Conservation (phyloP, 345 rosid species). For the Brassica nigra region DNA sequence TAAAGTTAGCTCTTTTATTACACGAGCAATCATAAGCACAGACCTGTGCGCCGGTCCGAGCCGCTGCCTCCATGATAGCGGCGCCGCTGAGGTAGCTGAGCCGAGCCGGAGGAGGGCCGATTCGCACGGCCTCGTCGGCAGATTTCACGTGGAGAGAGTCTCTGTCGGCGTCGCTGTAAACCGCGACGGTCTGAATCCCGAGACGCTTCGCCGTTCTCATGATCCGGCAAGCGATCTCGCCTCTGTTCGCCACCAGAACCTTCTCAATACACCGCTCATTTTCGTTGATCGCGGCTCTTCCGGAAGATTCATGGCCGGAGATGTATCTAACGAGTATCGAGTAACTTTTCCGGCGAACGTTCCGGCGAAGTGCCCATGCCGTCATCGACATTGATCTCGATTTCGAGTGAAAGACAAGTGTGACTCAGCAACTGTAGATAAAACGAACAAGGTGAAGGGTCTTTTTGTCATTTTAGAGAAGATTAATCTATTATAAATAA, state of each 20-base stretch:
- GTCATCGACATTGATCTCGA: conserved; percentile 54
- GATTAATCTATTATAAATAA: neutral
- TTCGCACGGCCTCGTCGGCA: conserved; percentile 78
- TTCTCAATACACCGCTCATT: conserved; percentile 60
- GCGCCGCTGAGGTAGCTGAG: conserved; percentile 69
- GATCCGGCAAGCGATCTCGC: conserved; percentile 86
- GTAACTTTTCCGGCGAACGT: conserved; percentile 36
- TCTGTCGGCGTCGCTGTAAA: conserved; percentile 85
- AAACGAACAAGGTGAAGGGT: neutral
- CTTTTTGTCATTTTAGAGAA: neutral
- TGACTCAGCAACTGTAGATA: conserved; percentile 25
- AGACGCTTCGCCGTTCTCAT: conserved; percentile 77
- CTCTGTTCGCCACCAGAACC: conserved; percentile 78
- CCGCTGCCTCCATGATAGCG: conserved; percentile 70
- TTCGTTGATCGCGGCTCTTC: neutral
- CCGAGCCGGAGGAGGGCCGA: conserved; percentile 86
- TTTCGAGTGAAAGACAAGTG: conserved; percentile 23
- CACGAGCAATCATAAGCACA: neutral
- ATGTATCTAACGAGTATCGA: conserved; percentile 41
- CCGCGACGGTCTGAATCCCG: conserved; percentile 80
- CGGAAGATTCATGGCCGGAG: conserved; percentile 31
- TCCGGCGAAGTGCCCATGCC: conserved; percentile 58
- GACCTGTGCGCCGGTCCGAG: conserved; percentile 86
- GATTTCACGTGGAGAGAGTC: conserved; percentile 85
- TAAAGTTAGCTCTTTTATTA: neutral